Conservation (phyloP, 495 filamentous ascomycete species). For the Daldinia bambusicola region DNA sequence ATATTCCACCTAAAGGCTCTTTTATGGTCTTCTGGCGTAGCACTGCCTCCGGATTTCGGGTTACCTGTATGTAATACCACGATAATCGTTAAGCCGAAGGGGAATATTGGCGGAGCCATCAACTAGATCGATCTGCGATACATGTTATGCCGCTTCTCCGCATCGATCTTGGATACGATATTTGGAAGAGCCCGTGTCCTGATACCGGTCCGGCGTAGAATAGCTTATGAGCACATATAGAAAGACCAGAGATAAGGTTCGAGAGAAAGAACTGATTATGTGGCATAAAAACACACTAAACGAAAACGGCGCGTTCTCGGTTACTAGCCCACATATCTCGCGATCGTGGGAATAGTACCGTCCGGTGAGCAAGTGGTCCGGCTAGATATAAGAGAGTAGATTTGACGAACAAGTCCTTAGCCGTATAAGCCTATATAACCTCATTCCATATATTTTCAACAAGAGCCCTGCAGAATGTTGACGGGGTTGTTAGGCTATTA, state of each 20-base stretch:
- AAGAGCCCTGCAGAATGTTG: constrained; percentile 2
- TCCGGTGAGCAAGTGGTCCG: constrained; percentile 2
- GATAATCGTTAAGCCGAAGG: background rate
- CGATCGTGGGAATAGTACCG: background rate
- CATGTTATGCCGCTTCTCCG: background rate
- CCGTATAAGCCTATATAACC: background rate
- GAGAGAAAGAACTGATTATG: constrained; percentile 4
- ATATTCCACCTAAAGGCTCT: background rate
- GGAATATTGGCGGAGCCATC: background rate
- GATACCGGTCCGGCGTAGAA: background rate
- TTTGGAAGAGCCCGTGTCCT: background rate
- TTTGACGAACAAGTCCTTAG: constrained; percentile 14
- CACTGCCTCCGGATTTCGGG: background rate
- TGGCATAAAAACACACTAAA: background rate
- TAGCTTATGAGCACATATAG: background rate
- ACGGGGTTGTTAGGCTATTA: constrained; percentile 16
- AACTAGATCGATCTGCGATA: background rate
- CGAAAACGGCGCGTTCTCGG: background rate
- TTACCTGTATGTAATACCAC: background rate
- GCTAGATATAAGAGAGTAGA: constrained; percentile 9
- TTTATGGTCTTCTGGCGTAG: background rate
- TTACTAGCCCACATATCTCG: constrained; percentile 2
- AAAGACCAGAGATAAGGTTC: constrained; percentile 7
- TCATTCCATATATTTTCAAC: constrained; percentile 10
- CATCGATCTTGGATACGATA: background rate